A percentile compares a stretch with the other conserved stretches of the same genome.
These are phyloP conservation scores for Grigorovia humatica DNA, from an alignment of 805 yeast species.

Conservation along the genomic window DNA sequence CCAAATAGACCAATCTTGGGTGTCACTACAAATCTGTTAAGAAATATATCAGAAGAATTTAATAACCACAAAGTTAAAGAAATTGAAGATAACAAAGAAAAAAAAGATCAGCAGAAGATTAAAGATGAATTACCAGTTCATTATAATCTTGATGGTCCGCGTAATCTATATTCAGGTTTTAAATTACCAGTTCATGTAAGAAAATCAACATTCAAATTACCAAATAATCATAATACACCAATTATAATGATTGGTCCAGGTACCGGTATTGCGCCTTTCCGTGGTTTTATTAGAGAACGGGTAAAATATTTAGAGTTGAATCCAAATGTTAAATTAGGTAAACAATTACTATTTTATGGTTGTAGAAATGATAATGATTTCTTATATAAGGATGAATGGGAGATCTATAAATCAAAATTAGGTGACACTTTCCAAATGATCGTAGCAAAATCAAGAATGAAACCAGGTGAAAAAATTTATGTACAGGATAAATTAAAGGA, in stretches of 20 bases:
- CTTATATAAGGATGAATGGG: constrained; percentile 87
- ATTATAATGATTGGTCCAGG: constrained; percentile 95
- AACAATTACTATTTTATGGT: constrained; percentile 73
- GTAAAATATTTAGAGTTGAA: constrained; percentile 39
- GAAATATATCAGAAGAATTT: constrained; percentile 45
- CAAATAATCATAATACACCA: constrained; percentile 79
- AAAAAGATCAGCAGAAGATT: not conserved
- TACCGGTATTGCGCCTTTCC: constrained; percentile 96
- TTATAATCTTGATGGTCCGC: constrained; percentile 80
- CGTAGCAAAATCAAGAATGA: constrained; percentile 81
- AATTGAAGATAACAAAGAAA: not conserved
- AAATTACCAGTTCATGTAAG: constrained; percentile 87
- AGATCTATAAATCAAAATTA: constrained; percentile 49
- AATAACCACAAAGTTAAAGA: not conserved
- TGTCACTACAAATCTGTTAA: constrained; percentile 81
- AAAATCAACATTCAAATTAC: constrained; percentile 89
- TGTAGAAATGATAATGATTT: constrained; percentile 81
- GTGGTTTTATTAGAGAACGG: constrained; percentile 89
- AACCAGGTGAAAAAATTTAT: constrained; percentile 50
- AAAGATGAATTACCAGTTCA: constrained; percentile 32
- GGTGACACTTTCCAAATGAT: constrained; percentile 59
- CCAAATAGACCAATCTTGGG: constrained; percentile 38
- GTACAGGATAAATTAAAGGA: constrained; percentile 74
- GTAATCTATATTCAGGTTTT: constrained; percentile 35
- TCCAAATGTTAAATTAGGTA: constrained; percentile 43